Conservation (phyloP, 2,329 filamentous ascomycete genomes). For the Epichloe uncinata region DNA sequence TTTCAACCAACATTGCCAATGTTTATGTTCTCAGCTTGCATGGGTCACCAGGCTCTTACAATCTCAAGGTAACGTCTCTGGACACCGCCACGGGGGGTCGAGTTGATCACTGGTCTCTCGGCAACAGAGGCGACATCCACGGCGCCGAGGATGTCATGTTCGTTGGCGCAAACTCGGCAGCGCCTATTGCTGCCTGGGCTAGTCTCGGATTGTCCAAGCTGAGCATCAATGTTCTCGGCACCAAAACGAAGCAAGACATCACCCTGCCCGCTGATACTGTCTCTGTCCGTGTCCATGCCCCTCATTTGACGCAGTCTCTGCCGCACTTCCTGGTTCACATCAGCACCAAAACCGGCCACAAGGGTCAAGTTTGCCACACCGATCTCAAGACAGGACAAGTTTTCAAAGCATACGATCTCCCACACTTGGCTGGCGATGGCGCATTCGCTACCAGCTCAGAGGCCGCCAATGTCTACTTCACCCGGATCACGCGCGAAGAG, state of each 20-base stretch:
- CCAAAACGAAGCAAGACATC: conserved; percentile 42
- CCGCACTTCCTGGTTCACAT: conserved; percentile 81
- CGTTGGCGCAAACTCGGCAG: conserved; percentile 62
- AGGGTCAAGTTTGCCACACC: conserved; percentile 77
- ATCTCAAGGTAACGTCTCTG: conserved; percentile 60
- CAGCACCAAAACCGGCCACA: conserved; percentile 54
- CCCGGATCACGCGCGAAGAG: conserved; percentile 63
- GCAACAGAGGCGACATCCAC: conserved; percentile 60
- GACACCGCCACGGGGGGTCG: conserved; percentile 64
- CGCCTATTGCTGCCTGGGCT: conserved; percentile 64
- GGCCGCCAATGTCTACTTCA: conserved; percentile 79
- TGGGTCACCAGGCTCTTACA: conserved; percentile 54
- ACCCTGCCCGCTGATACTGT: conserved; percentile 33
- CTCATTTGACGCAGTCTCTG: conserved; percentile 55
- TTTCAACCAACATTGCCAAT: conserved; percentile 54
- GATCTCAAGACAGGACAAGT: conserved; percentile 56
- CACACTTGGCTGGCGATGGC: conserved; percentile 54
- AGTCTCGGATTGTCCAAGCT: conserved; percentile 49
- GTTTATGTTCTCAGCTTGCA: conserved; percentile 70
- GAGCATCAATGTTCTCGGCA: conserved; percentile 57
- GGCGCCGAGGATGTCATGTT: conserved; percentile 53
- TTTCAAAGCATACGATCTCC: conserved; percentile 68
- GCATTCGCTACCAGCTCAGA: conserved; percentile 67
- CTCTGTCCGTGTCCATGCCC: conserved; percentile 56
- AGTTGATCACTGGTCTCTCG: conserved; percentile 56